These are phyloP conservation scores for Chlamydomonas asymmetrica DNA, from an alignment of 139 green algal species.

Conservation along the genomic window DNA sequence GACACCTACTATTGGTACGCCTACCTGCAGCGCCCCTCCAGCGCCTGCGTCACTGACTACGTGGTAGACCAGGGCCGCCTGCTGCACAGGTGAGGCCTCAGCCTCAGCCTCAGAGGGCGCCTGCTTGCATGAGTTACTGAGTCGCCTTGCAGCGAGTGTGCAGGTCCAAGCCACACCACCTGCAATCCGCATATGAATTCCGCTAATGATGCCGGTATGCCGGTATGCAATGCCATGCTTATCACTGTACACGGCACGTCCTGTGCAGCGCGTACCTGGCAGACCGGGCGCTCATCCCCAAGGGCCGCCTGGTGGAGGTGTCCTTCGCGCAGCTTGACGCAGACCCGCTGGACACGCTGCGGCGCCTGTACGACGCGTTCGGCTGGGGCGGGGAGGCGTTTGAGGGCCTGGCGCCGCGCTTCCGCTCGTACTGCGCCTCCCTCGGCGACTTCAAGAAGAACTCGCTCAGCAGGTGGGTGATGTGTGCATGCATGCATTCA, in stretches of 20 bases:
- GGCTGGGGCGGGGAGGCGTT: conserved; percentile 21
- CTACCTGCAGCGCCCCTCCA: conserved; percentile 44
- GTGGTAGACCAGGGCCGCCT: conserved; percentile 58
- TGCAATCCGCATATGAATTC: too few relatives aligned
- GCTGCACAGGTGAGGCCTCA: conserved; percentile 40
- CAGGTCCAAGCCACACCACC: too few relatives aligned
- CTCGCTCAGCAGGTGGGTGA: conserved; percentile 35
- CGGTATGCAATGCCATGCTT: background rate
- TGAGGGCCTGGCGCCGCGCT: background rate
- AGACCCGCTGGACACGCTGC: conserved; percentile 43
- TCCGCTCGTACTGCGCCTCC: conserved; percentile 31
- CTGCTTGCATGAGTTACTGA: too few relatives aligned
- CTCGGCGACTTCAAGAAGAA: conserved; percentile 61
- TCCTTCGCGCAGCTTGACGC: conserved; percentile 55
- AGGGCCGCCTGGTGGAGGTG: conserved; percentile 46
- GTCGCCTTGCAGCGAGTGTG: too few relatives aligned
- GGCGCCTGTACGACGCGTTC: conserved; percentile 47
- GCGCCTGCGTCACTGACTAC: conserved; percentile 49
- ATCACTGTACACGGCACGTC: background rate
- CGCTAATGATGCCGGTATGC: too few relatives aligned
- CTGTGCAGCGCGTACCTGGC: conserved; percentile 22
- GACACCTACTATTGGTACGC: conserved; percentile 56
- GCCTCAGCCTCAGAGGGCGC: background rate
- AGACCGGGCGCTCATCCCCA: conserved; percentile 2
- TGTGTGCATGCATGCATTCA: too few relatives aligned